Conservation (phyloP, 352 stramenopile genomes). For the Phytophthora podocarpi region DNA sequence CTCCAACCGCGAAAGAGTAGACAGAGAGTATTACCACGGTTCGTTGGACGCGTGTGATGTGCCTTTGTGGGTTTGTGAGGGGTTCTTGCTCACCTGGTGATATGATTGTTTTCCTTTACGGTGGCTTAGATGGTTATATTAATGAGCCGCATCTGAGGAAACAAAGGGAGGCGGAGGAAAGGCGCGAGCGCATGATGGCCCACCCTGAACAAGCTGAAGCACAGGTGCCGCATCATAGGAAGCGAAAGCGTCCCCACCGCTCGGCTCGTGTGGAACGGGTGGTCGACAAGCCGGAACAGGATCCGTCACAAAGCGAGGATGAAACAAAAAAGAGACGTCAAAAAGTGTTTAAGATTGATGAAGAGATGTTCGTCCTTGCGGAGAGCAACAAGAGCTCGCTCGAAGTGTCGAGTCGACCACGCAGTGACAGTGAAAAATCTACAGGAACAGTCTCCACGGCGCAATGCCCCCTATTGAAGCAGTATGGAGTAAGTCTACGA, state of each 20-base stretch:
- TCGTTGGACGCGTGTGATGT: background rate
- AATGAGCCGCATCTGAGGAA: constrained; percentile 42
- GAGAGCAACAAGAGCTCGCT: background rate
- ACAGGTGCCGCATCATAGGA: background rate
- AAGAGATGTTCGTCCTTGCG: constrained; percentile 24
- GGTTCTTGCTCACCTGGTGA: too few relatives aligned
- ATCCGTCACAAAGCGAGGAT: background rate
- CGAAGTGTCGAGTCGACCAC: constrained; percentile 10
- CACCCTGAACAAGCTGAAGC: background rate
- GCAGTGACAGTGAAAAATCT: background rate
- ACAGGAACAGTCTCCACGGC: background rate
- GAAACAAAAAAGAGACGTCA: constrained; percentile 1
- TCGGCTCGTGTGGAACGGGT: background rate
- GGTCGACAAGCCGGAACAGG: background rate
- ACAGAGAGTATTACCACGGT: constrained; percentile 76
- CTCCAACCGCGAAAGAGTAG: constrained; percentile 42
- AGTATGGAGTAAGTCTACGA: constrained; percentile 18
- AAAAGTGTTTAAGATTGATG: constrained; percentile 8
- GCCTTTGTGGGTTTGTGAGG: background rate
- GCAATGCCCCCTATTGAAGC: constrained; percentile 2
- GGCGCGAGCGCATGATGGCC: constrained; percentile 2
- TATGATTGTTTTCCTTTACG: background rate
- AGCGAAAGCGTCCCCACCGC: constrained; percentile 22
- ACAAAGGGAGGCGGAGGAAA: constrained; percentile 16
- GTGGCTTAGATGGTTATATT: constrained; percentile 64